Conservation (phyloP, 83 land plant species). For the Picea abies region DNA sequence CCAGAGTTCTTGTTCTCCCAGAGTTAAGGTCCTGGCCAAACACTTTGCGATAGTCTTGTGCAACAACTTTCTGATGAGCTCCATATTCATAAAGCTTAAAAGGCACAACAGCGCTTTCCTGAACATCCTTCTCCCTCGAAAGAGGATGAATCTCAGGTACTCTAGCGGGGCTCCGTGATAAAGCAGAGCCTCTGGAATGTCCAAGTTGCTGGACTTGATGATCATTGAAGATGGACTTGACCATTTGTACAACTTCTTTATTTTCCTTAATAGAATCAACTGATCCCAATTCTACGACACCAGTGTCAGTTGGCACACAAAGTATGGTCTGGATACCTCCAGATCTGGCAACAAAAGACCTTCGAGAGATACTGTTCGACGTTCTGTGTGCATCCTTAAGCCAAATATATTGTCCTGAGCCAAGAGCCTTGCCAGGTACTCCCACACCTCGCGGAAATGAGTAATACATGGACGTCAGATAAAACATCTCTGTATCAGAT, state of each 20-base stretch:
- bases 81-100: not conserved
- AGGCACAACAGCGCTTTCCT: not conserved
- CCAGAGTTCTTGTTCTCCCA: not conserved
- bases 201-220: not conserved
- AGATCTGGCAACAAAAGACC: too few species aligned
- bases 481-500: conserved; percentile 46
- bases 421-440: conserved; percentile 55
- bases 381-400: too few species aligned
- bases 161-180: too few species aligned
- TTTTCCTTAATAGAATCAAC: not conserved
- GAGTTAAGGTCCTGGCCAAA: not conserved
- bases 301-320: too few species aligned
- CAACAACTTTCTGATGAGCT: not conserved
- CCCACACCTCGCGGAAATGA: conserved; percentile 36
- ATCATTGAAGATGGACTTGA: conserved; percentile 28
- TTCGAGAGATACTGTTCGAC: too few species aligned
- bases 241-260: conserved; percentile 28
- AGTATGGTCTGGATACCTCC: too few species aligned
- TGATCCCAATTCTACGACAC: too few species aligned
- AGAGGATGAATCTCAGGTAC: not conserved
- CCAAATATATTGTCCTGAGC: not conserved
- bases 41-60: not conserved
- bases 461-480: too few species aligned
- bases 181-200: not conserved
- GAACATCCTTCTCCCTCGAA: not conserved